Base-by-base conservation (phyloP, 2,329 filamentous ascomycete species). In the Aspergillus tamarii region DNA sequence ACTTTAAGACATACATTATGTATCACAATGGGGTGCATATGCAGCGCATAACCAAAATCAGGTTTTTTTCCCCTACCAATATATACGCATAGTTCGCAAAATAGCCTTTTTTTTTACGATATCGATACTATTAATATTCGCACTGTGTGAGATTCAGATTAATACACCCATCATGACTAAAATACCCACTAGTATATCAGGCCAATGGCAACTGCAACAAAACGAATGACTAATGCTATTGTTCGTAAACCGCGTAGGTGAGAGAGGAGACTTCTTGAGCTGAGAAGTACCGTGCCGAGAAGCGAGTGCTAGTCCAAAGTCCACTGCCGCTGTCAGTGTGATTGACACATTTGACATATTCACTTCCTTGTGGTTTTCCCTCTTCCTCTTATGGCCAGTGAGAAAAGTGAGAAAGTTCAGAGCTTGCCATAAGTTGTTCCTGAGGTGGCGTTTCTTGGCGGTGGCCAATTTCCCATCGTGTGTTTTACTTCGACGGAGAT, bases 381-480 rank as follows among this genome's bases (percentile, higher is more conserved):
- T n/a, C n/a, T 53, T 10, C 7, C 23, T 26, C 21, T 46, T 23
- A 26, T 7, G 21, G 21, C 10, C 14, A 12, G n/a, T 4, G 21
- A 34, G 32, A 26, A 28, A 16, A 26, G 26, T 4, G 23, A 2
- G 16, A 32, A 32, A n/a, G 21, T 26, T 55, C 32, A 55, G n/a
- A 26, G 52, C 32, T 39, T 39, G 55, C 60, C 56, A 56, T 54
- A 59, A 61, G 63, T 62, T 62, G 48, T 52, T 58, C 66, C 66
- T 68, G 66, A 61, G 21, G 66, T 66, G 66, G 66, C 66, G 66
- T 62, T 65, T 48, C 66, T 68, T 68, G 66, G 66, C 66, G 48
- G 66, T 64, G 57, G 64, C 66, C 62, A 64, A 58, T 26, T 3
- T 46, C 36, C n/a, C 45, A 56, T 52, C 34, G n/a, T 48, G 54